Evolutionary conservation across 2,329 filamentous ascomycete genomes (phyloP).

Genomic region (Beauveria bassiana): DNA sequence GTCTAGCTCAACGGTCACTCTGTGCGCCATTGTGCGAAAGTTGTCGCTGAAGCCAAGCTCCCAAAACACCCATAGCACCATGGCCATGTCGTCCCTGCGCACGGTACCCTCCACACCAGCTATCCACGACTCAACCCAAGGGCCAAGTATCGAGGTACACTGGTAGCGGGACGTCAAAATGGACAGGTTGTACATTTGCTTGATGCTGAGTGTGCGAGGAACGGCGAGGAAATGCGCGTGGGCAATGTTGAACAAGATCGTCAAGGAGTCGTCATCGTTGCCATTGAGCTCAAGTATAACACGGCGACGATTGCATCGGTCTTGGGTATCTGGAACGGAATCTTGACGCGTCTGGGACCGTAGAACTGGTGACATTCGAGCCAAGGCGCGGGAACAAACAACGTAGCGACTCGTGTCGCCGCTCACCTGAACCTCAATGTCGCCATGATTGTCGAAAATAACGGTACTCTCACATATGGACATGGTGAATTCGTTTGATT

Average conservation of each 20-base stretch:
- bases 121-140: not conserved
- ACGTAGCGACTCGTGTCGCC: not conserved
- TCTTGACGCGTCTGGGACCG: not conserved
- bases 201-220: not conserved
- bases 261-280: not conserved
- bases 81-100: not conserved
- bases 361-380: not conserved
- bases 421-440: not conserved
- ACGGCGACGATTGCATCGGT: not conserved
- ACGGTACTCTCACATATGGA: not conserved
- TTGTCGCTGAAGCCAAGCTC: not conserved
- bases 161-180: not conserved
- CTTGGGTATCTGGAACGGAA: not conserved
- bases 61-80: not conserved
- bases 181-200: not conserved
- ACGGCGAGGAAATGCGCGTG: not conserved
- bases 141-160: not conserved
- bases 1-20: not conserved
- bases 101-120: not conserved
- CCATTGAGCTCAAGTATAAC: not conserved
- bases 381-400: not conserved
- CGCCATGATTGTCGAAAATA: not conserved
- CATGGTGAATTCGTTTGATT: not conserved
- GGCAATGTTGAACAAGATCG: not conserved
- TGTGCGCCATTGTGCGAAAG: not conserved